Base-by-base conservation (phyloP, 306 rosid species). In the Elaeagnus macrophylla region DNA sequence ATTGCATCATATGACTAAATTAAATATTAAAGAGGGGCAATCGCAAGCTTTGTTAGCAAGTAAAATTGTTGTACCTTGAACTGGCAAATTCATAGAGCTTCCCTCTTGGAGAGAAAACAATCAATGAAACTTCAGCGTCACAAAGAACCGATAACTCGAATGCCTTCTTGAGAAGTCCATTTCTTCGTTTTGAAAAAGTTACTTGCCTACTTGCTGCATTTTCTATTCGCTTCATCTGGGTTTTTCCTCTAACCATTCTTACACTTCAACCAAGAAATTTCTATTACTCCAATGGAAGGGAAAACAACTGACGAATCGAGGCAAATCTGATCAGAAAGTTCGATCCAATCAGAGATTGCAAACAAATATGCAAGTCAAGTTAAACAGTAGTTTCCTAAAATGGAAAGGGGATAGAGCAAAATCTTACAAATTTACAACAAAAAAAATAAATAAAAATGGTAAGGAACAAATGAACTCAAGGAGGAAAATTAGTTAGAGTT, bases 131-230 rank as follows among this genome's bases (percentile, higher is more conserved):
- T 70, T 89, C 97, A 11, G 97, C 97, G 60, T 89, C 97, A 47
- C 97, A 89, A n/a, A 89, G 78, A 52, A 89, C 97, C 2, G 97
- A 89, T 0, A 90, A 79, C 84, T 90, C 95, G 59, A 77, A 90
- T 8, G 97, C 94, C 57, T 90, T 90, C 77, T 90, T 90, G 7
- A 90, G 75, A 48, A 90, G 68, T 6, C 97, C 97, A 64, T 79
- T 90, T 52, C 95, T 86, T 57, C 95, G 54, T 80, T 89, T 89
- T 0, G 97, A 90, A 55, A 90, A 90, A 0, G 94, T 86, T 12
- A 91, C 97, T 84, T 86, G 97, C 72, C 96, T 73, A 61, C 90
- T 84, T 16, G 97, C 75, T 6, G 85, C 85, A 46, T 84, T 86
- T 48, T 91, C 96, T 40, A 91, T 91, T 13, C 96, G 73, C 83